A percentile compares a stretch with the other conserved stretches of the same genome.
Conservation (phyloP, 306 rosid genomes). For the Cucumis melo region DNA sequence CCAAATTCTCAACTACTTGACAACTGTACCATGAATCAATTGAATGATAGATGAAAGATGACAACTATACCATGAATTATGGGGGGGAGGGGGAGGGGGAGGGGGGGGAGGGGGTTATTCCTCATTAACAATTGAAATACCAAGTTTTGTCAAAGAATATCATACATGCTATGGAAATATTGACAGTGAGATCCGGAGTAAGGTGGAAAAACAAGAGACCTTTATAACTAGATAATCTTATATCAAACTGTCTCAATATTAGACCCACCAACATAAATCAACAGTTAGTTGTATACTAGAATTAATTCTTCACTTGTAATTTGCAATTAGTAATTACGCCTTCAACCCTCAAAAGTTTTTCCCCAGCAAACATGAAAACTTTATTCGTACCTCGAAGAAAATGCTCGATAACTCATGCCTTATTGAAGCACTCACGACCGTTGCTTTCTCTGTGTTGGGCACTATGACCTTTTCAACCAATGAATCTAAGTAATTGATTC, state of each 20-base stretch:
- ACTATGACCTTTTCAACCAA: slow-evolving; percentile 59
- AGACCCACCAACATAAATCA: neutral
- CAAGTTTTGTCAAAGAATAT: neutral
- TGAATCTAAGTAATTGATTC: slow-evolving; percentile 57
- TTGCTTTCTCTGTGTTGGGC: slow-evolving; percentile 49
- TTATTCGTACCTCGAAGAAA: slow-evolving; percentile 54
- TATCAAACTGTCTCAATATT: neutral
- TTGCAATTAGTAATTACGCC: neutral
- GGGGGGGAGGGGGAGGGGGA: too few relatives aligned
- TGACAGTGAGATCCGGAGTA: neutral
- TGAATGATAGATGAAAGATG: too few relatives aligned
- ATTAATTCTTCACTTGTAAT: neutral
- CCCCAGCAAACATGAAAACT: neutral
- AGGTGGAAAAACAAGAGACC: neutral
- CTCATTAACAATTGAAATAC: too few relatives aligned
- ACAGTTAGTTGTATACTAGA: neutral
- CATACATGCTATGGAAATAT: neutral
- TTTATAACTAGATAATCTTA: neutral
- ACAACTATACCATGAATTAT: too few relatives aligned
- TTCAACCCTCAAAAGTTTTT: neutral
- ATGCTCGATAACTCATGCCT: slow-evolving; percentile 88
- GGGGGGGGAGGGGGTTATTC: too few relatives aligned
- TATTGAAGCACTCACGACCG: slow-evolving; percentile 41
- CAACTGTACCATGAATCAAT: too few relatives aligned
- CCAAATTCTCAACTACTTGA: too few relatives aligned